These are phyloP conservation scores for Stagonosporopsis cucurbitacearum DNA, from an alignment of 2,329 filamentous ascomycete genomes.

Conservation along the genomic window DNA sequence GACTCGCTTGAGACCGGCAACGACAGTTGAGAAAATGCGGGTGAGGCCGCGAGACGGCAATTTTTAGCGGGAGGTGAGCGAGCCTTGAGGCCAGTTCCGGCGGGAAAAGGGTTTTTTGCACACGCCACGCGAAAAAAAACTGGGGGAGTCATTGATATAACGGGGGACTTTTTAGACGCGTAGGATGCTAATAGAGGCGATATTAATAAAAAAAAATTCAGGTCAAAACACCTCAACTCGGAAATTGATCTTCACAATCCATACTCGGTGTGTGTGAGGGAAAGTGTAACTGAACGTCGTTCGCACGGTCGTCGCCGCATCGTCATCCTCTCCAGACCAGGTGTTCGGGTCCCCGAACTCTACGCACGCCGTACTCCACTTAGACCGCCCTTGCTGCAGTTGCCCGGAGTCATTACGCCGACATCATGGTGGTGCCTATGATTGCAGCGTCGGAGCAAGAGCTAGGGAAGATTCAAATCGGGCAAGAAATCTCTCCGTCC, in stretches of 20 bases:
- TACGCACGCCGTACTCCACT: slow-evolving; percentile 6
- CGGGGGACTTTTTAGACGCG: neutral
- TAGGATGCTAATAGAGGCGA: slow-evolving; percentile 3
- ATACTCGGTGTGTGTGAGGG: neutral
- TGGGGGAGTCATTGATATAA: slow-evolving; percentile 13
- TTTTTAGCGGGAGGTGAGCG: neutral
- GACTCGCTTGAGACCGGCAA: slow-evolving; percentile 15
- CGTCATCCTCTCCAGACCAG: neutral
- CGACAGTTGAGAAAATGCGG: slow-evolving; percentile 5
- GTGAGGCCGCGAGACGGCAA: slow-evolving; percentile 9
- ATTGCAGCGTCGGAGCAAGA: slow-evolving; percentile 18
- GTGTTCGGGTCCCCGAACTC: slow-evolving; percentile 3
- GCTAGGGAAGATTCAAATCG: slow-evolving; percentile 16
- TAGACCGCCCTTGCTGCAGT: slow-evolving; percentile 3
- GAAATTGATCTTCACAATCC: neutral
- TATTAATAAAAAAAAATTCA: slow-evolving; percentile 4
- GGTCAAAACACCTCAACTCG: neutral
- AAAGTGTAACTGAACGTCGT: neutral
- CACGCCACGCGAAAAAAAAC: slow-evolving; percentile 11
- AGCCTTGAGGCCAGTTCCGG: slow-evolving; percentile 7
- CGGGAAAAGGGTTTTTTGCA: slow-evolving; percentile 17
- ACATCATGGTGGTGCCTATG: slow-evolving; percentile 19
- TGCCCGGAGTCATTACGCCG: slow-evolving; percentile 1
- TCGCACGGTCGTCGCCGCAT: neutral
- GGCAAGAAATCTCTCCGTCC: slow-evolving; percentile 1